Evolutionary conservation across 192 early-diverging fungal genomes (phyloP).

Genomic region (Mortierella alpina): DNA sequence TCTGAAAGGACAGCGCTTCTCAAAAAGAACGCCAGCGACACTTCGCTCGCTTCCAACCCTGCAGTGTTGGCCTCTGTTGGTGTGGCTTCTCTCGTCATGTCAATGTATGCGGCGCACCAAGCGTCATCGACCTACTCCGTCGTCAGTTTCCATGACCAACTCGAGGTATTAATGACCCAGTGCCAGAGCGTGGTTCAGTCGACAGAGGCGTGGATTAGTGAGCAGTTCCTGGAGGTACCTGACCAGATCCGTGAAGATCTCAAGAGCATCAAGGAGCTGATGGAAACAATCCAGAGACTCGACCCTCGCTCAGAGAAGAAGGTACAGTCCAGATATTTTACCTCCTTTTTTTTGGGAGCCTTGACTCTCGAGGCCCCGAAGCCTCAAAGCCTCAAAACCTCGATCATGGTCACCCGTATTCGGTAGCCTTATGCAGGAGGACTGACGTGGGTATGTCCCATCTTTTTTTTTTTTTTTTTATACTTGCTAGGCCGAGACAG

Average conservation of each 20-base stretch:
- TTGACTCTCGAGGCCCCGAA: no score
- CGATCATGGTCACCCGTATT: no score
- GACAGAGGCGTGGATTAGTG: slow-evolving; percentile 61
- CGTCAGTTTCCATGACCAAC: slow-evolving; percentile 59
- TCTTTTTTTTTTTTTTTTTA: slow-evolving; percentile 9
- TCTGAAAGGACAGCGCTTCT: background rate
- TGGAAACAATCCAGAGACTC: slow-evolving; percentile 50
- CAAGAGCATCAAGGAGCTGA: slow-evolving; percentile 50
- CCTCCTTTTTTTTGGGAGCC: slow-evolving; percentile 1
- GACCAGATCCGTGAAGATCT: slow-evolving; percentile 52
- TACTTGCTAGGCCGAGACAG: slow-evolving; percentile 29
- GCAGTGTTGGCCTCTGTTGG: slow-evolving; percentile 45
- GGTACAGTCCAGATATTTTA: slow-evolving; percentile 17
- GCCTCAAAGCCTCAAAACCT: slow-evolving; percentile 8
- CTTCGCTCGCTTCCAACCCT: background rate
- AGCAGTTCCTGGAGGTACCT: slow-evolving; percentile 55
- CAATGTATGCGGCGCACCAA: slow-evolving; percentile 59
- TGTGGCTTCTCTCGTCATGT: slow-evolving; percentile 53
- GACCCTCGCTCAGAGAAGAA: slow-evolving; percentile 61
- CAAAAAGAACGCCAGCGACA: background rate
- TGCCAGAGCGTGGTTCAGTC: slow-evolving; percentile 55
- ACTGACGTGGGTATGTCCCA: background rate
- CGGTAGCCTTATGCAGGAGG: background rate
- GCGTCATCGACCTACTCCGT: slow-evolving; percentile 56
- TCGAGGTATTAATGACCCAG: slow-evolving; percentile 56